These are phyloP conservation scores for Alternaria viburni DNA, from an alignment of 2,329 filamentous ascomycete species.

Conservation along the genomic window DNA sequence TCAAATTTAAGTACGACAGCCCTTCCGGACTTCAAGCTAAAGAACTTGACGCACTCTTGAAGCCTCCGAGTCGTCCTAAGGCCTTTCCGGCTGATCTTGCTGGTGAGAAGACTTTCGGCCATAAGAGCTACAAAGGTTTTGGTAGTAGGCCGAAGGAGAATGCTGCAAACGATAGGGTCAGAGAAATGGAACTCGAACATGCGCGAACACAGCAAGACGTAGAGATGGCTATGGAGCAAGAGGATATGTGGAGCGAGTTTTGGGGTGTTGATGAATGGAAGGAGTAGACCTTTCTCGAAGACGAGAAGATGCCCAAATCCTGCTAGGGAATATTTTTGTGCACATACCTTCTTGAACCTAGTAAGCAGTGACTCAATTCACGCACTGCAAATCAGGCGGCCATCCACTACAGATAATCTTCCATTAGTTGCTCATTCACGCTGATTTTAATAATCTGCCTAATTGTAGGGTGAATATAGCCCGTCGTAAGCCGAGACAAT, in stretches of 20 bases:
- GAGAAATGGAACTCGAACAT: neutral
- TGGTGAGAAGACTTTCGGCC: neutral
- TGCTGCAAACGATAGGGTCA: neutral
- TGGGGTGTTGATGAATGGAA: neutral
- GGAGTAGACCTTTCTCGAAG: neutral
- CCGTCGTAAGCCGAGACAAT: neutral
- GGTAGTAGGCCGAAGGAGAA: neutral
- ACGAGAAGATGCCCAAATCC: neutral
- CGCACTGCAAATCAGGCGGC: too few relatives aligned
- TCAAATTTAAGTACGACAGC: constrained; percentile 6
- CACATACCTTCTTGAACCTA: neutral
- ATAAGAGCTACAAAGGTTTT: neutral
- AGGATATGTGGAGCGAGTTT: neutral
- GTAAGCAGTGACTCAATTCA: neutral
- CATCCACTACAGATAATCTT: neutral
- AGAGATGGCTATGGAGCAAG: neutral
- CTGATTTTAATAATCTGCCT: neutral
- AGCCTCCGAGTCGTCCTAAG: neutral
- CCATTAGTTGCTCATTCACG: too few relatives aligned
- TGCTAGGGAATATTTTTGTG: neutral
- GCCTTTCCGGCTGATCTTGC: neutral
- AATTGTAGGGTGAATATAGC: neutral
- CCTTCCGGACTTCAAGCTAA: neutral
- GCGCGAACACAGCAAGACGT: neutral
- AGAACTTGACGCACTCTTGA: constrained; percentile 1